Base-by-base conservation (phyloP, 148 eudicot species). In the Camellia sinensis region DNA sequence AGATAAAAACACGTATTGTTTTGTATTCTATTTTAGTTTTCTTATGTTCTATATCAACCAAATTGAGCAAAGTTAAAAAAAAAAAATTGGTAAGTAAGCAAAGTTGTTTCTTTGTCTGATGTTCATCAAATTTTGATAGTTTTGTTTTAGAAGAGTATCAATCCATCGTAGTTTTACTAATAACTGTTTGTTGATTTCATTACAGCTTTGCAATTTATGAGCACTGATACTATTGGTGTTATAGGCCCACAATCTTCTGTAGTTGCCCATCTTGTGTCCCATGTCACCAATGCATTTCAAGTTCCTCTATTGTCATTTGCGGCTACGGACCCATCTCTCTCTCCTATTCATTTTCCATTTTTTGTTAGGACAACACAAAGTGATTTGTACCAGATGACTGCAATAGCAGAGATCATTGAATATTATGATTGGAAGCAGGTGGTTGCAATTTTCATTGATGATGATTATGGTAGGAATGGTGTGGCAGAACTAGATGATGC, bases 211-310 rank as follows among this genome's bases (percentile, higher is more conserved):
- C 87, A 89, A 64, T 86, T 92, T 29, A 91, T 96, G 98, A 91
- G 88, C 84, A 86, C 85, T 15, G 92, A 94, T 83, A 80, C 79
- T n/a, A 85, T 96, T 73, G 99, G 94, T 76, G 84, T 96, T 46
- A 83, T 96, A 29, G 99, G 99, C 5, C 99, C 99, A 41, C 98
- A 96, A 82, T 93, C 99, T 37, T 96, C 99, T 41, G 90, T 87
- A 53, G 90, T 94, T 50, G 89, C 99, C 81, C 98, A 88, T 77
- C 82, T 82, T 56, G 82, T 91, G 57, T 83, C 92, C 22, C 77
- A 83, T 68, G 78, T 94, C 56, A 94, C 93, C 5, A 91, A 78
- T 60, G 97, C 92, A 87, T 94, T 96, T 71, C 91, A 87, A 77
- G 88, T 91, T 68, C 98, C 99, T 0, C 74, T 96, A 46, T 74